A percentile compares a stretch with the other conserved stretches of the same genome.
Conservation (phyloP, 1,284 basidiomycete genomes). For the Flammula alnicola region DNA sequence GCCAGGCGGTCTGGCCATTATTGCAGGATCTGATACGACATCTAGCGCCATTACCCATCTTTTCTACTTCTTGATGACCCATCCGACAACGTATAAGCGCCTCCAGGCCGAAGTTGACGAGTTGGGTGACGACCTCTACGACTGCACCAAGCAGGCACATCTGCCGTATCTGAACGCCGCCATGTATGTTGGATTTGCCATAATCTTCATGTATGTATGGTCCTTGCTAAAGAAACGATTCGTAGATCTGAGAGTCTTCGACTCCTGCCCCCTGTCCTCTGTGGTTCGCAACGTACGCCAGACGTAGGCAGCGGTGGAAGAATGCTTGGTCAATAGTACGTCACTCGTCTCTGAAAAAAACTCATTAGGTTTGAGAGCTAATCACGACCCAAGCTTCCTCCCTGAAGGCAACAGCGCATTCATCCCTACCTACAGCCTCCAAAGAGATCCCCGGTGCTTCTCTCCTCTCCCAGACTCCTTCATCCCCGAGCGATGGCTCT, state of each 20-base stretch:
- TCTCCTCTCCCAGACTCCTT: constrained; percentile 44
- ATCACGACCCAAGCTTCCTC: constrained; percentile 34
- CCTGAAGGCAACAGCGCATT: constrained; percentile 45
- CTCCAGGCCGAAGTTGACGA: constrained; percentile 58
- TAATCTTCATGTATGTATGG: background rate
- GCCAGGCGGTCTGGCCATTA: constrained; percentile 46
- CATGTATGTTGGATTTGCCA: constrained; percentile 47
- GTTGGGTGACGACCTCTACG: constrained; percentile 42
- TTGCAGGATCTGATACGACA: constrained; percentile 66
- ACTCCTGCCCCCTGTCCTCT: constrained; percentile 39
- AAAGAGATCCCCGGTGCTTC: constrained; percentile 47
- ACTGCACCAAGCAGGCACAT: constrained; percentile 41
- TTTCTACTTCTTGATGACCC: constrained; percentile 51
- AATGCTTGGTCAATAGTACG: constrained; percentile 36
- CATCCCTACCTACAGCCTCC: constrained; percentile 42
- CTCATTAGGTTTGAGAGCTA: constrained; percentile 1
- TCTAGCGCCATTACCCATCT: constrained; percentile 49
- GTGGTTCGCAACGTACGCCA: constrained; percentile 36
- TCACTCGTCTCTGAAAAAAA: constrained; percentile 4
- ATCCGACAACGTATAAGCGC: constrained; percentile 49
- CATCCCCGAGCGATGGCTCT: constrained; percentile 47
- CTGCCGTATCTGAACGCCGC: constrained; percentile 57
- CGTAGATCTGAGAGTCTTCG: constrained; percentile 46
- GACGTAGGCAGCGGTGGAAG: constrained; percentile 30
- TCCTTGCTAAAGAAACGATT: background rate